Evolutionary conservation across 805 yeast species (phyloP), one percentile per base, ranked within the genome.

Genomic region (Suhomyces emberorum): DNA sequence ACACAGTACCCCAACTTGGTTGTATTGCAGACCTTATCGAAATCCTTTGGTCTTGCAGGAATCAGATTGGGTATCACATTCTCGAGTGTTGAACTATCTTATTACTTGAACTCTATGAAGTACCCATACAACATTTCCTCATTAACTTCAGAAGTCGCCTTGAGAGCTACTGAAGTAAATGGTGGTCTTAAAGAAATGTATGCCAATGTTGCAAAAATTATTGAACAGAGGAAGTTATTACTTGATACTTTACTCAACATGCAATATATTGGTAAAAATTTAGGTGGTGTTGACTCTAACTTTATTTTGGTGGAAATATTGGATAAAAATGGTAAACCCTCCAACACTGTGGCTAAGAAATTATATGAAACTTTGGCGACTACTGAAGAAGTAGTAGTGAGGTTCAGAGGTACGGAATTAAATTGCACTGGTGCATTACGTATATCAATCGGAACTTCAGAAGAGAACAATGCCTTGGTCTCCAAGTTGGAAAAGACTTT

Each of bases 31-130:
- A 93, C 98, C 0, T 62, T 93, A 26, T 88, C 97, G 14, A 93
- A 93, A 56, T 83, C 98, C 0, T 93, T 93, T 63, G 98, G 98
- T 14, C 74, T 93, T 36, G 98, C 98, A 3, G 98, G 97, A 30
- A 83, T 89, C 33, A 76, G 98, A 50, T 61, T 91, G 28, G 98
- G 98, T 17, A 68, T 88, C 42, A 81, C 96, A 1, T 91, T 58
- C 52, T 72, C 89, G 3, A 65, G 74, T 12, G 63, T 69, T 10
- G 76, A 74, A 42, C 65, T 93, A 31, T 75, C 96, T 0, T 50
- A 59, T 4, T 74, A 85, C 32, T 64, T 93, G 50, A 93, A 93
- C 58, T 77, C 95, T 16, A 82, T 91, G 83, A 93, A 93, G 57
- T 96, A 95, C 24, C 98, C 98, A 2, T 93, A 93, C 63, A 93